phyloP scores from a whole-genome alignment of 208 protist species.

The Leptomonas seymouri region DNA sequence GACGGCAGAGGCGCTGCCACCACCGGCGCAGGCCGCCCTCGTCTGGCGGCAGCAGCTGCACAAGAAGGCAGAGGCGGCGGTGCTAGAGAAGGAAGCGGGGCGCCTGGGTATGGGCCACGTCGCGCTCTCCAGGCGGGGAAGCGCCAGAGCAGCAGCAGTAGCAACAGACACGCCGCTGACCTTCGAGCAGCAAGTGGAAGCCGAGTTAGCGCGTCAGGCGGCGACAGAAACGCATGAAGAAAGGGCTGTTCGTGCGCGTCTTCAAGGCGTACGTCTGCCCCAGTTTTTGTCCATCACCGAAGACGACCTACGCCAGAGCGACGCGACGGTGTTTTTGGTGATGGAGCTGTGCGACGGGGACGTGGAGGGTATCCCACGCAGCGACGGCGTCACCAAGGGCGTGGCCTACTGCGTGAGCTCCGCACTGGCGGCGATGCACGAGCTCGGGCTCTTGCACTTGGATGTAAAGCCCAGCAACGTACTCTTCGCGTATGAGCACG shows the following conservation, averaged over 20 bases:
- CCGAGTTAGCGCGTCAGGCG: slow-evolving; percentile 26
- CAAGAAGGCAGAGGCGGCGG: slow-evolving; percentile 36
- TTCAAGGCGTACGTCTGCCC: slow-evolving; percentile 54
- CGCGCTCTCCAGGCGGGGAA: neutral
- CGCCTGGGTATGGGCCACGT: slow-evolving; percentile 19
- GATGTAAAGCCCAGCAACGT: slow-evolving; percentile 91
- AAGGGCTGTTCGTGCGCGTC: slow-evolving; percentile 30
- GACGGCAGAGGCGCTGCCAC: slow-evolving; percentile 63
- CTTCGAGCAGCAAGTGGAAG: slow-evolving; percentile 29
- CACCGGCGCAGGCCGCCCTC: slow-evolving; percentile 49
- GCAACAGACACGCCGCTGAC: slow-evolving; percentile 8
- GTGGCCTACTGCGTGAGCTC: slow-evolving; percentile 81
- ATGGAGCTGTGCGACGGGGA: slow-evolving; percentile 88
- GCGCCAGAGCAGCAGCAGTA: neutral
- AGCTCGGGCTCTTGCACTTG: slow-evolving; percentile 78
- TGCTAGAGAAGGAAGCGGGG: slow-evolving; percentile 35
- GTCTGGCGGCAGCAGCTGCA: slow-evolving; percentile 35
- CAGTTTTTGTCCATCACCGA: slow-evolving; percentile 79
- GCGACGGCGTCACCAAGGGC: slow-evolving; percentile 55
- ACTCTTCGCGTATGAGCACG: slow-evolving; percentile 75
- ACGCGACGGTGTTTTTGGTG: slow-evolving; percentile 80
- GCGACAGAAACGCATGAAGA: slow-evolving; percentile 30
- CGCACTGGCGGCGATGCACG: slow-evolving; percentile 81
- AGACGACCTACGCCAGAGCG: slow-evolving; percentile 65
- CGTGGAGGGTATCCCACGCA: slow-evolving; percentile 66